Evolutionary conservation across 2,329 filamentous ascomycete genomes (phyloP).

Genomic region (Emmonsia crescens): DNA sequence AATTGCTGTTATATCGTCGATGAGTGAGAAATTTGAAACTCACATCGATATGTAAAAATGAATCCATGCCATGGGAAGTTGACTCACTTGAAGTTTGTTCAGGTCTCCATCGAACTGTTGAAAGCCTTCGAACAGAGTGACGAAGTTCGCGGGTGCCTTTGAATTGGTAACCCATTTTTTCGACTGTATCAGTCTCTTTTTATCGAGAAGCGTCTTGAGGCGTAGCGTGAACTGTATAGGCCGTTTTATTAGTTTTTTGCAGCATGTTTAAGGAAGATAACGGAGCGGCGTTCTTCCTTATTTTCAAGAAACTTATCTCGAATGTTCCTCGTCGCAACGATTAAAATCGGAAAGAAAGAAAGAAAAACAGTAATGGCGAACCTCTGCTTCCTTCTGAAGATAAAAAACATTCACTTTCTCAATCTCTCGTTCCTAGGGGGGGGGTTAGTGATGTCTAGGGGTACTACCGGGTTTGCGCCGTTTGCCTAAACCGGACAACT

Average conservation of each 20-base stretch:
- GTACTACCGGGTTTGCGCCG: neutral
- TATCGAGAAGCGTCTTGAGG: slow-evolving; percentile 82
- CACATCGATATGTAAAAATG: neutral
- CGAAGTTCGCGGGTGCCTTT: slow-evolving; percentile 83
- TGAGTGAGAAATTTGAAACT: neutral
- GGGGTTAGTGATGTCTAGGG: neutral
- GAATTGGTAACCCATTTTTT: slow-evolving; percentile 64
- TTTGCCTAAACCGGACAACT: neutral
- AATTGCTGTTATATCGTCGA: slow-evolving; percentile 58
- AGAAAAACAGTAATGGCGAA: slow-evolving; percentile 32
- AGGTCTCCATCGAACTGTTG: slow-evolving; percentile 94
- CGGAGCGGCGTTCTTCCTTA: neutral
- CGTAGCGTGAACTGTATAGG: slow-evolving; percentile 70
- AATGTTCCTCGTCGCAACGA: neutral
- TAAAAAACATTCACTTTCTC: slow-evolving; percentile 99
- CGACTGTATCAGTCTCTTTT: slow-evolving; percentile 83
- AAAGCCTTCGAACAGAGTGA: slow-evolving; percentile 90
- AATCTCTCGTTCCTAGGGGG: slow-evolving; percentile 74
- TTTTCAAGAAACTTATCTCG: neutral
- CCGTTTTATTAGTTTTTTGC: neutral
- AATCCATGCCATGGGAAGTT: neutral
- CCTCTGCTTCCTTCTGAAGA: slow-evolving; percentile 94
- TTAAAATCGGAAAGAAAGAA: neutral
- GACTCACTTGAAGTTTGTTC: slow-evolving; percentile 69
- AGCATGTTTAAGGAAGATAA: neutral